Base-by-base conservation (phyloP, 2,329 filamentous ascomycete species). In the Fusarium nisikadoi region DNA sequence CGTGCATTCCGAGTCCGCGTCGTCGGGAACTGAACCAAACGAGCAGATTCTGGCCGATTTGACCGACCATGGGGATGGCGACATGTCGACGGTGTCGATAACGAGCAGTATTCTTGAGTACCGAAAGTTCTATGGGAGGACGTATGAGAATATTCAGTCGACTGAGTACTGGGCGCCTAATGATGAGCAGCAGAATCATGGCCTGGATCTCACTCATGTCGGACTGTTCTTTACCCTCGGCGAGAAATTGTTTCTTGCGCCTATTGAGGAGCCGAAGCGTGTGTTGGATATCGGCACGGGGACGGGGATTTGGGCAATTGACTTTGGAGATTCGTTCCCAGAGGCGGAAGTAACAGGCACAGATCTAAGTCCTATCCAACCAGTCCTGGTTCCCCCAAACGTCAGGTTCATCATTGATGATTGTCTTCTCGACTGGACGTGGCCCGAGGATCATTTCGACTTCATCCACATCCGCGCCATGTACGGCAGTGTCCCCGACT, bases 401-500 rank as follows among this genome's bases (percentile, higher is more conserved):
- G 65, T 76, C 19, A 52, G 74, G 33, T 81, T 82, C 53, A 68
- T 81, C 31, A 76, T 83, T 36, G 80, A 83, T 16, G 80, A 83
- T 47, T 75, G 73, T 27, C 62, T 77, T 4, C 72, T 68, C 1
- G 71, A 76, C 2, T 91, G 89, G 89, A 81, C 87, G 1, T 77
- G 71, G 67, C 65, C 75, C 23, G 75, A 79, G 7, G 76, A 84
- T 45, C 75, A 84, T 71, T 85, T 91, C 74, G 89, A 91, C 79
- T 87, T 87, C 65, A 85, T 92, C 63, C 90, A 91, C 79, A 85
- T 87, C 5, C 85, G 87, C 8, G 61, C 87, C 64, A 82, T 92
- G 75, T 81, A 84, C 5, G 90, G 90, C 25, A 84, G 86, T 52
- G 86, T 91, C 69, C 79, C 83, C 3, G 85, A 90, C 71, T 92